Percentiles rank a stretch among this genome's conserved stretches.
These are phyloP conservation scores for Aspergillus terreus DNA, from an alignment of 2,329 filamentous ascomycete species.

Conservation along the genomic window DNA sequence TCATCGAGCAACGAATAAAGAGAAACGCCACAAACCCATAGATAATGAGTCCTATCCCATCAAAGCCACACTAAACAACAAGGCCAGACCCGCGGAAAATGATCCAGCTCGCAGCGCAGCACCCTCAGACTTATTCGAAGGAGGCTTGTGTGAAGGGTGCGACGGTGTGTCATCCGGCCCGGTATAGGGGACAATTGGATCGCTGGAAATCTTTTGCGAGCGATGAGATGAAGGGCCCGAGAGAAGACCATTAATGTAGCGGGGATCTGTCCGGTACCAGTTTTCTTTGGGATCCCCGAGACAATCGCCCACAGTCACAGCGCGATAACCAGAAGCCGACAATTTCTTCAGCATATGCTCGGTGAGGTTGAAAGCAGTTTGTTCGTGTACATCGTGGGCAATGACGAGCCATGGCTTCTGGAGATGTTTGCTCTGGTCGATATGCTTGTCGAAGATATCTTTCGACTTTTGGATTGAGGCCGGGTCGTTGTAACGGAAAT, in stretches of 20 bases:
- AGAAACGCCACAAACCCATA: neutral
- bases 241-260: slow-evolving; percentile 14
- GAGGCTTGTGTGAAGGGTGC: neutral
- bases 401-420: slow-evolving; percentile 38
- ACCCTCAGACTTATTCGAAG: neutral
- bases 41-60: neutral
- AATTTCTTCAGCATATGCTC: slow-evolving; percentile 36
- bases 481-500: slow-evolving; percentile 41
- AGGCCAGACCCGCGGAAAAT: neutral
- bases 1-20: neutral
- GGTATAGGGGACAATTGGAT: slow-evolving; percentile 28
- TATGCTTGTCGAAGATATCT: slow-evolving; percentile 35
- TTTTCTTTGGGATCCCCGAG: slow-evolving; percentile 34
- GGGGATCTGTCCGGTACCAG: slow-evolving; percentile 40
- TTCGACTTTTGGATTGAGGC: slow-evolving; percentile 37
- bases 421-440: slow-evolving; percentile 21
- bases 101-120: neutral
- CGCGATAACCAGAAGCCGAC: slow-evolving; percentile 28
- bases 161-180: slow-evolving; percentile 7
- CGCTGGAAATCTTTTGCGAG: too few relatives aligned
- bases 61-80: neutral
- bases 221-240: neutral
- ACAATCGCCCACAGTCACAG: slow-evolving; percentile 44
- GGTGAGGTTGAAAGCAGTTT: slow-evolving; percentile 42
- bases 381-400: slow-evolving; percentile 41